phyloP scores from a whole-genome alignment of 2,329 filamentous ascomycete genomes.

The Fusarium sp. region DNA sequence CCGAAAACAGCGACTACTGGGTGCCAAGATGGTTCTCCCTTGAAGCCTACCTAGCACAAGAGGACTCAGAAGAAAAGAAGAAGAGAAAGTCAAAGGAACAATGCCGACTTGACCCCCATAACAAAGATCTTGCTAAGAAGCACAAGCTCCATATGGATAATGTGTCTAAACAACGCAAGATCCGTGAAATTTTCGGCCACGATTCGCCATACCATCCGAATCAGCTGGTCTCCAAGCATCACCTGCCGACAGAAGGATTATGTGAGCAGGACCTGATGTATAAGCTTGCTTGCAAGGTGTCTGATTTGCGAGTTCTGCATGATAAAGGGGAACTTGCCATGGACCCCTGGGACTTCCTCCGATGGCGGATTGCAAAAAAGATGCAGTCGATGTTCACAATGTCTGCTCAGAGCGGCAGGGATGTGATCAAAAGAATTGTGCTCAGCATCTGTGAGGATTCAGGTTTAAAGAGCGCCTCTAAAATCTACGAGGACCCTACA shows the following conservation, averaged over 20 bases:
- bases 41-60: conserved; percentile 40
- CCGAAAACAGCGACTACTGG: conserved; percentile 46
- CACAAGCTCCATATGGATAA: conserved; percentile 45
- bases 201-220: conserved; percentile 49
- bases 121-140: neutral
- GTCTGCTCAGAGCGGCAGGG: conserved; percentile 1
- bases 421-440: conserved; percentile 4
- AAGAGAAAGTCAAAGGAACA: conserved; percentile 19
- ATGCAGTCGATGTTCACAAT: neutral
- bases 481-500: conserved; percentile 40
- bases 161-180: conserved; percentile 47
- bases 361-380: conserved; percentile 46
- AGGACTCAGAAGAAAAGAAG: conserved; percentile 33
- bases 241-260: conserved; percentile 45
- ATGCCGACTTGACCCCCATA: conserved; percentile 1
- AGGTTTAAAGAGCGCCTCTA: neutral
- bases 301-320: conserved; percentile 44
- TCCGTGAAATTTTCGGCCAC: conserved; percentile 48
- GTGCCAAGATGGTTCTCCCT: conserved; percentile 45
- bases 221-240: conserved; percentile 47
- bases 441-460: conserved; percentile 19
- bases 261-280: conserved; percentile 51
- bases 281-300: conserved; percentile 47
- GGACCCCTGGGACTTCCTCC: conserved; percentile 52
- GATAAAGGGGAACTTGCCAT: conserved; percentile 43